Evolutionary conservation across 164 flowering plant species (phyloP).

Genomic region (Macadamia tetraphylla): DNA sequence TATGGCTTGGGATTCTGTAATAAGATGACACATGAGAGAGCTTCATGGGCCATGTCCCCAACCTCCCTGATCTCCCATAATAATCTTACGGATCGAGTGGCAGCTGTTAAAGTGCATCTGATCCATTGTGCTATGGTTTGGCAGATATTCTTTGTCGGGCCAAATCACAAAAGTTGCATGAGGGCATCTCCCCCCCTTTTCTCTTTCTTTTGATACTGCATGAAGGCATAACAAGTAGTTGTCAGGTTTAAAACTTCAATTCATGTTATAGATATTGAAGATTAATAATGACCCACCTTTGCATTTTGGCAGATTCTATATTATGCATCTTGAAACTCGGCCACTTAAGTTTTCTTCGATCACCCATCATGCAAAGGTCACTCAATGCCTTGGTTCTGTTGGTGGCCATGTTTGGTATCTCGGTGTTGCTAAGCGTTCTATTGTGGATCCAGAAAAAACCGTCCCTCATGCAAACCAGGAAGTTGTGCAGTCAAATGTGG

Average conservation of each 20-base stretch:
- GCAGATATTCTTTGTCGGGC: not conserved
- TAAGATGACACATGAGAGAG: no score
- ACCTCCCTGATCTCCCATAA: no score
- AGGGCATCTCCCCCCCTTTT: no score
- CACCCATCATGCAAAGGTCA: slow-evolving; percentile 92
- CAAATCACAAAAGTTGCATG: not conserved
- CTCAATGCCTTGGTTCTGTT: slow-evolving; percentile 87
- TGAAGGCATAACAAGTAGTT: no score
- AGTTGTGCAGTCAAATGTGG: slow-evolving; percentile 50
- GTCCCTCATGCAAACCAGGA: slow-evolving; percentile 8
- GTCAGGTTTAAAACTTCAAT: no score
- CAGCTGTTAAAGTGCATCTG: not conserved
- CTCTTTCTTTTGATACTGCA: not conserved
- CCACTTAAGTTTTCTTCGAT: slow-evolving; percentile 48
- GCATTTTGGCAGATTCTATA: slow-evolving; percentile 54
- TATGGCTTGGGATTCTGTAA: no score
- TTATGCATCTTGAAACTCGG: slow-evolving; percentile 59
- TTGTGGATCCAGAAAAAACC: slow-evolving; percentile 30
- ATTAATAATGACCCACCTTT: no score
- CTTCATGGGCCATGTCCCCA: no score
- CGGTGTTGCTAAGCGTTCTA: slow-evolving; percentile 76
- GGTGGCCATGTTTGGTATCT: slow-evolving; percentile 86
- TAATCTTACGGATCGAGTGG: no score
- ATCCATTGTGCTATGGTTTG: not conserved
- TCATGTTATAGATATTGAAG: no score